Conservation (phyloP, 2,329 filamentous ascomycete species). For the Tolypocladium cylindrosporum region DNA sequence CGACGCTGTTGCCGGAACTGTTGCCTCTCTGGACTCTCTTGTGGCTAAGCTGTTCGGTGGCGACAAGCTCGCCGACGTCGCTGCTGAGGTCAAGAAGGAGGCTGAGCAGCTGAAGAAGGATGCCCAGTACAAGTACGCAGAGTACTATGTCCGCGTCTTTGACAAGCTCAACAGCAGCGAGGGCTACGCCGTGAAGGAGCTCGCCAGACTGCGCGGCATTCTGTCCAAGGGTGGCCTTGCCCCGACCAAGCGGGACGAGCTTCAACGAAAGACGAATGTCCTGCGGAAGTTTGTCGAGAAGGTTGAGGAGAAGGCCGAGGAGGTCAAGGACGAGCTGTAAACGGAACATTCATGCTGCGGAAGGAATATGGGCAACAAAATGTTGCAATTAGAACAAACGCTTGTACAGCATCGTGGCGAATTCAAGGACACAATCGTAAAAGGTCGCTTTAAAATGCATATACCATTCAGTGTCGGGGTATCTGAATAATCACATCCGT, state of each 20-base stretch:
- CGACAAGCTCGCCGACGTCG: slow-evolving; percentile 50
- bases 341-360: slow-evolving; percentile 3
- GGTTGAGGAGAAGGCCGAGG: slow-evolving; percentile 37
- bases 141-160: slow-evolving; percentile 90
- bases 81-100: slow-evolving; percentile 62
- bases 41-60: slow-evolving; percentile 64
- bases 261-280: slow-evolving; percentile 80
- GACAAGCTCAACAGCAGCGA: slow-evolving; percentile 73
- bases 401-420: not conserved
- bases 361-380: not conserved
- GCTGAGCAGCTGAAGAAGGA: slow-evolving; percentile 54
- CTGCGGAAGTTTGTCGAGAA: slow-evolving; percentile 64
- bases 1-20: slow-evolving; percentile 68
- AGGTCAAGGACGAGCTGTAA: slow-evolving; percentile 29
- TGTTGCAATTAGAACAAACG: not conserved
- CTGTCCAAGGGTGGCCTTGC: slow-evolving; percentile 80
- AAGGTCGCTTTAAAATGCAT: no score
- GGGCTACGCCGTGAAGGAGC: slow-evolving; percentile 76
- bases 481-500: not conserved
- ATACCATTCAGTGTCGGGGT: not conserved
- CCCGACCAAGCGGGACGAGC: slow-evolving; percentile 78
- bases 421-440: no score
- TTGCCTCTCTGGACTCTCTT: slow-evolving; percentile 66
- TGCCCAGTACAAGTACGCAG: slow-evolving; percentile 64
- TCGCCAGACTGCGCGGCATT: slow-evolving; percentile 67